Percentiles rank a stretch among this genome's conserved stretches.
Conservation (phyloP, 805 yeast genomes). For the Saccharomycopsis fibuligera region DNA sequence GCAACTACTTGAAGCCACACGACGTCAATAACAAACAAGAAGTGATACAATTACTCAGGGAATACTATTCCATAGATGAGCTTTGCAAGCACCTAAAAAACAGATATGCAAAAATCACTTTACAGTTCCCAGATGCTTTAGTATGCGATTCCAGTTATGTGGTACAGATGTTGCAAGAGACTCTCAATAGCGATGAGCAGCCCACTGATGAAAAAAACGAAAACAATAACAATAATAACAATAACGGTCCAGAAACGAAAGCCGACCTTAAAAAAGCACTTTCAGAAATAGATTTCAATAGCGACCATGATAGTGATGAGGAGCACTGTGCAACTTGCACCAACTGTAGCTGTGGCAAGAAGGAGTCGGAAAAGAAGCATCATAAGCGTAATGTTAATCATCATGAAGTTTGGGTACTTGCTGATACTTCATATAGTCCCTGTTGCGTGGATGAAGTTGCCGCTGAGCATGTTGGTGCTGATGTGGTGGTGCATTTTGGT, state of each 20-base stretch:
- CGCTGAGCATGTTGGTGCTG: conserved; percentile 84
- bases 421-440: conserved; percentile 92
- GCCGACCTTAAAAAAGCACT: neutral
- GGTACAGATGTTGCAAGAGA: conserved; percentile 44
- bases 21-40: conserved; percentile 3
- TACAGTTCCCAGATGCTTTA: conserved; percentile 85
- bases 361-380: conserved; percentile 22
- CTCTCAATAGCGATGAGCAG: conserved; percentile 22
- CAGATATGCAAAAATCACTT: conserved; percentile 51
- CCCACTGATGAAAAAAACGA: no score
- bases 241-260: conserved; percentile 4
- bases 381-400: conserved; percentile 16
- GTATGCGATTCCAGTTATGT: conserved; percentile 75
- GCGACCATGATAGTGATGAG: neutral
- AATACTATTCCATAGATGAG: conserved; percentile 51
- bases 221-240: conserved; percentile 1
- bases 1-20: conserved; percentile 13
- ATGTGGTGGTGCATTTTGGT: conserved; percentile 86
- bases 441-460: conserved; percentile 98
- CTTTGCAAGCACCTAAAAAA: conserved; percentile 35
- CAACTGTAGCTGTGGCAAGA: conserved; percentile 6
- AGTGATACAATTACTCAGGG: conserved; percentile 27
- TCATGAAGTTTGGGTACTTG: conserved; percentile 65
- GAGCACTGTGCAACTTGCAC: conserved; percentile 4
- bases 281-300: neutral